A percentile compares a stretch with the other conserved stretches of the same genome.
phyloP scores from a whole-genome alignment of 2,329 filamentous ascomycete genomes.

The Emmonsiellopsis sp. region DNA sequence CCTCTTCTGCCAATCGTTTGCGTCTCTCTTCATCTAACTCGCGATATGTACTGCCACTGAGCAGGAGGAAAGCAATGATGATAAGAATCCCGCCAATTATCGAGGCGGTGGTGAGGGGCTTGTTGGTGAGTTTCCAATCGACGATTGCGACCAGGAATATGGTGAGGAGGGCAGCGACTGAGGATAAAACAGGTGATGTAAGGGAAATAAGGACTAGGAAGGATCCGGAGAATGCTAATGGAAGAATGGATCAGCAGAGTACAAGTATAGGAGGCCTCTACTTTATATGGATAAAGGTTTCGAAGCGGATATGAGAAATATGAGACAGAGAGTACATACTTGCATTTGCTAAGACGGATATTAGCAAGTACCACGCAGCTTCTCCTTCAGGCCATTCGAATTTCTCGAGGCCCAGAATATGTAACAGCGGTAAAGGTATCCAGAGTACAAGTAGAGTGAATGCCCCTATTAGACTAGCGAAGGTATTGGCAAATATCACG shows the following conservation, averaged over 20 bases:
- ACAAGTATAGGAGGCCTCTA: conserved; percentile 6
- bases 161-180: conserved; percentile 84
- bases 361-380: conserved; percentile 67
- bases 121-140: conserved; percentile 77
- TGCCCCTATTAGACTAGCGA: conserved; percentile 74
- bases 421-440: conserved; percentile 80
- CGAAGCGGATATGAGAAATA: neutral
- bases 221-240: conserved; percentile 67
- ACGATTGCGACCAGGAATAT: conserved; percentile 94
- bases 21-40: conserved; percentile 81
- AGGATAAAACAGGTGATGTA: conserved; percentile 84
- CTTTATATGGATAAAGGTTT: neutral
- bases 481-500: conserved; percentile 90
- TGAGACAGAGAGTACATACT: conserved; percentile 36
- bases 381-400: conserved; percentile 74
- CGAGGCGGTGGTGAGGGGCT: conserved; percentile 63
- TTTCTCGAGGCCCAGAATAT: conserved; percentile 65
- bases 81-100: conserved; percentile 79
- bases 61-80: conserved; percentile 72
- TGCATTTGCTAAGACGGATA: conserved; percentile 79
- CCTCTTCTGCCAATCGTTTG: conserved; percentile 41
- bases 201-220: conserved; percentile 90
- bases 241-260: neutral
- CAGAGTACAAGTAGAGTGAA: conserved; percentile 85
- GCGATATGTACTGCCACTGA: conserved; percentile 84